Evolutionary conservation across 768 basidiomycete genomes (phyloP), one percentile per base, ranked within the genome.

Genomic region (Suillus decipiens): DNA sequence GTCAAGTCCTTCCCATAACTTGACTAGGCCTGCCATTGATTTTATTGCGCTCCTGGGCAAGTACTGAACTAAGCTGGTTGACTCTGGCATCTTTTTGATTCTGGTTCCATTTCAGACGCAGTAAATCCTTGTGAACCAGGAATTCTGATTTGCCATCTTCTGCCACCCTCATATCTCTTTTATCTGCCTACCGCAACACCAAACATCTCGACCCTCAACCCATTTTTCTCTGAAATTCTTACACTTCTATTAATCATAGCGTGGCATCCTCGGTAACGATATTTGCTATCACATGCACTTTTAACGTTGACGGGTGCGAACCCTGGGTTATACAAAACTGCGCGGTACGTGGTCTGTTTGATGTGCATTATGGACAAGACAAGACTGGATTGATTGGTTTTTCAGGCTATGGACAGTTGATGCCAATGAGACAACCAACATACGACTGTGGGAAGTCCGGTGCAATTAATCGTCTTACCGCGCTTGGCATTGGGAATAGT

Each of bases 231-330:
- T 2, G 72, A 71, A 24, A 47, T 71, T 9, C 28, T 59, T 1
- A n/a, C 57, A n/a, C 59, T 61, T 22, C 65, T 66, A 6, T 59
- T 2, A 66, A 59, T 48, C 69, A 71, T 50, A 70, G 34, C 0
- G 62, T 73, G 2, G 41, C 15, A 4, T 64, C 63, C 1, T 63
- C 63, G 1, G 43, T 43, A 1, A 37, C 50, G 0, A 69, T 61
- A 62, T 73, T 63, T 43, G n/a, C n/a, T n/a, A n/a, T n/a, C n/a
- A n/a, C n/a, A n/a, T n/a, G n/a, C n/a, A n/a, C n/a, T n/a, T n/a
- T n/a, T n/a, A n/a, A n/a, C n/a, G n/a, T n/a, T n/a, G 41, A 66
- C 69, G 1, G 69, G 62, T 2, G 69, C 67, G 0, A 70, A 70
- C 41, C 69, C 69, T 11, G 67, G 61, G 22, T 58, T 69, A 6